These are phyloP conservation scores for Aspergillus texensis DNA, from an alignment of 2,329 filamentous ascomycete genomes.

Conservation along the genomic window DNA sequence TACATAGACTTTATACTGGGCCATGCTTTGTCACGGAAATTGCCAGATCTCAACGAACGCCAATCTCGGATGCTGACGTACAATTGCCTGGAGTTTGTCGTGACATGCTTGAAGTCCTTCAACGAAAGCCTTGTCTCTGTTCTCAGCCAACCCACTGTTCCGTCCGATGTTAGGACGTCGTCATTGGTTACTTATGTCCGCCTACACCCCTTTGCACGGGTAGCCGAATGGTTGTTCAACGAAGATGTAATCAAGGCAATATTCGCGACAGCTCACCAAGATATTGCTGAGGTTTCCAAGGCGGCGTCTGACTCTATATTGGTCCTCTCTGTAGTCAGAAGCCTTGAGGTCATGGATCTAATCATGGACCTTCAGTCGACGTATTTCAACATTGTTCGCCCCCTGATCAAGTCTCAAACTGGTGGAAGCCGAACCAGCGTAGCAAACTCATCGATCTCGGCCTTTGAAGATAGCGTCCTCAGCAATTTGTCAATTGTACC, in stretches of 20 bases:
- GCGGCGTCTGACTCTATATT: conserved; percentile 77
- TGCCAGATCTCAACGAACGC: conserved; percentile 66
- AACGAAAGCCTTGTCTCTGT: conserved; percentile 92
- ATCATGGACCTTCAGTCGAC: conserved; percentile 87
- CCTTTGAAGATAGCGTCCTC: conserved; percentile 88
- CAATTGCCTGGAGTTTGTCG: conserved; percentile 81
- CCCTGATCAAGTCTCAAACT: conserved; percentile 70
- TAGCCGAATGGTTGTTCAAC: conserved; percentile 99
- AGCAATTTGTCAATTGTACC: conserved; percentile 78
- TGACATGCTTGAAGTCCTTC: conserved; percentile 78
- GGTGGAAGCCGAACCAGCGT: conserved; percentile 63
- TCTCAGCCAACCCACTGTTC: conserved; percentile 74
- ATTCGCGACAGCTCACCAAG: conserved; percentile 77
- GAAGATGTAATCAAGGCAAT: conserved; percentile 80
- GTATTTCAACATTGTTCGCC: conserved; percentile 85
- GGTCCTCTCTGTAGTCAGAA: conserved; percentile 74
- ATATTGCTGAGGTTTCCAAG: conserved; percentile 70
- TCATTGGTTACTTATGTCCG: conserved; percentile 79
- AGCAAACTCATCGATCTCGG: conserved; percentile 75
- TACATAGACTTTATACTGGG: conserved; percentile 92
- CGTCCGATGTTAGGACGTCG: conserved; percentile 72
- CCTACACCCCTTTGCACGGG: conserved; percentile 87
- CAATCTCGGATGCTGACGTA: conserved; percentile 75
- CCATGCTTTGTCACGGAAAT: conserved; percentile 70
- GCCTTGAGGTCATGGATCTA: conserved; percentile 80